These are phyloP conservation scores for Polychaeton citri DNA, from an alignment of 2,329 filamentous ascomycete genomes.

Conservation along the genomic window DNA sequence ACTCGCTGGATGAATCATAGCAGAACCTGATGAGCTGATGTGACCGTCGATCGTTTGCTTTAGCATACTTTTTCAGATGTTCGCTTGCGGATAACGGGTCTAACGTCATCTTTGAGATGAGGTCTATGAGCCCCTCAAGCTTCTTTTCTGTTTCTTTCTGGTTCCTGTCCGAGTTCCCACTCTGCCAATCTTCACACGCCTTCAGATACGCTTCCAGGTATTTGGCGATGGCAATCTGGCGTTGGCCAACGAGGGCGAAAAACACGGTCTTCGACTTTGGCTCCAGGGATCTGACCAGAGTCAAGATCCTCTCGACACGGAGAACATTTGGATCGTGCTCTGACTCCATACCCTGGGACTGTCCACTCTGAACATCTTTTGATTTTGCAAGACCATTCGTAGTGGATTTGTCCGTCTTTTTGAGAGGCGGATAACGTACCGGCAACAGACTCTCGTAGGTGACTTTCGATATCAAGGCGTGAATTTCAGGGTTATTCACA, in stretches of 20 bases:
- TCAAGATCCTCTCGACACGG: conserved; percentile 69
- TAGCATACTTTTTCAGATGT: conserved; percentile 83
- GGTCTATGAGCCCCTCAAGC: conserved; percentile 59
- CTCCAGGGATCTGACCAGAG: conserved; percentile 68
- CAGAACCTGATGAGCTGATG: conserved; percentile 84
- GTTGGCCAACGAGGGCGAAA: conserved; percentile 61
- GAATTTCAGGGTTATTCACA: conserved; percentile 76
- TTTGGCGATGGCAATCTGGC: conserved; percentile 61
- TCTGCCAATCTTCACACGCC: conserved; percentile 81
- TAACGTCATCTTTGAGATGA: conserved; percentile 60
- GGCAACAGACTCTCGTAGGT: conserved; percentile 83
- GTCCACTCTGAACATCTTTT: conserved; percentile 49
- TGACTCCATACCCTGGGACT: conserved; percentile 28
- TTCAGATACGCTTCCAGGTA: conserved; percentile 66
- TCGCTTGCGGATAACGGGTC: conserved; percentile 58
- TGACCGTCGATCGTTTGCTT: conserved; percentile 74
- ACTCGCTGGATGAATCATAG: conserved; percentile 75
- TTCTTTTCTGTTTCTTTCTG: conserved; percentile 53
- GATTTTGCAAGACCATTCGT: conserved; percentile 28
- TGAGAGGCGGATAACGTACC: conserved; percentile 67
- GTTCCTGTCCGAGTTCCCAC: conserved; percentile 64
- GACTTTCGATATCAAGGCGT: conserved; percentile 69
- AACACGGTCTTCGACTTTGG: conserved; percentile 71
- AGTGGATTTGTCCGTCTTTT: conserved; percentile 33
- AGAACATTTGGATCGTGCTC: conserved; percentile 59